Evolutionary conservation across 208 protist genomes (phyloP).

Genomic region (Leishmania guyanensis): DNA sequence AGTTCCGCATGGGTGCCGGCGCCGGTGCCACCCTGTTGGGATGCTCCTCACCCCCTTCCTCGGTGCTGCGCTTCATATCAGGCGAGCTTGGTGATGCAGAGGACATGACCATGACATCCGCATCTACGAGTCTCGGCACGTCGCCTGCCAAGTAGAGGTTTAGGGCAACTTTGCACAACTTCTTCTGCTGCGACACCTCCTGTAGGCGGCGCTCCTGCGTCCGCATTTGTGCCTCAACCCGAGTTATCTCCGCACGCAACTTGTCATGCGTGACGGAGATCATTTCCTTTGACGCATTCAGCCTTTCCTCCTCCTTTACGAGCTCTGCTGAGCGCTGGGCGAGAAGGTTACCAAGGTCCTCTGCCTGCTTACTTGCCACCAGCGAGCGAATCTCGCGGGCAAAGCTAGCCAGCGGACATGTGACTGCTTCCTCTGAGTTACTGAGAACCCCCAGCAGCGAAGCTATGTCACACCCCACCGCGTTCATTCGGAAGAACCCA

Average conservation of each 20-base stretch:
- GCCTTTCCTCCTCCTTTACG: slow-evolving; percentile 72
- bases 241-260: slow-evolving; percentile 72
- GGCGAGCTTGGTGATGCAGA: slow-evolving; percentile 9
- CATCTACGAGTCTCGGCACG: slow-evolving; percentile 48
- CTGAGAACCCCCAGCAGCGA: slow-evolving; percentile 66
- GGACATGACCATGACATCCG: slow-evolving; percentile 17
- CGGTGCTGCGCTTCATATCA: slow-evolving; percentile 32
- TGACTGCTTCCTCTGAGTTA: slow-evolving; percentile 41
- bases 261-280: slow-evolving; percentile 75
- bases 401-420: slow-evolving; percentile 70
- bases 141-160: slow-evolving; percentile 70
- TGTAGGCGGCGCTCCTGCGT: slow-evolving; percentile 55
- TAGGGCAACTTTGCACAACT: slow-evolving; percentile 74
- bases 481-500: slow-evolving; percentile 19
- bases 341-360: slow-evolving; percentile 59
- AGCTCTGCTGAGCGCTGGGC: slow-evolving; percentile 61
- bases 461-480: slow-evolving; percentile 51
- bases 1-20: slow-evolving; percentile 36
- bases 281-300: slow-evolving; percentile 46
- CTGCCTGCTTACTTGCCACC: slow-evolving; percentile 13
- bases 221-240: slow-evolving; percentile 81
- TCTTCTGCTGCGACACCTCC: slow-evolving; percentile 72
- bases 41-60: slow-evolving; percentile 37
- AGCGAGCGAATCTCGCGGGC: slow-evolving; percentile 48
- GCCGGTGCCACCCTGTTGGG: slow-evolving; percentile 43